Base-by-base conservation (phyloP, 495 filamentous ascomycete species). In the Pseudoneurospora amorphoporcata region DNA sequence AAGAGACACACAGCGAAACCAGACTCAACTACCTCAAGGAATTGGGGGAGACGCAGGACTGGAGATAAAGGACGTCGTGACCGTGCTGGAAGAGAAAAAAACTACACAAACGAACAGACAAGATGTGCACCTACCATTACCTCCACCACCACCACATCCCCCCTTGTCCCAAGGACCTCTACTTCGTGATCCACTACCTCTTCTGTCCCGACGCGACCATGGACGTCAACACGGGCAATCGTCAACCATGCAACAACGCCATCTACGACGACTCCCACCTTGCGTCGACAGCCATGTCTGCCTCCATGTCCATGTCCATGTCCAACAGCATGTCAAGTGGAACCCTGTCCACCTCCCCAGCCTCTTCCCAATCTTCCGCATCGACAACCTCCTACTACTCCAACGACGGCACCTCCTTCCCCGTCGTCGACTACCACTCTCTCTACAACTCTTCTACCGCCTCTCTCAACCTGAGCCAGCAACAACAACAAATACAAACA, bases 121-220 rank as follows among this genome's bases (percentile, higher is more conserved):
- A 70, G 7, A 75, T 75, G 74, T 76, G 72, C 68, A 72, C 71
- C 19, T 74, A 72, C 70, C 73, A 73, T 40, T 77, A 76, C 68
- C 71, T 76, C 12, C 77, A 77, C 38, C 71, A 75, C 58, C 80
- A 84, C 75, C 83, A 85, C 70, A 65, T 82, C 38, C 74, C 76
- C 3, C 81, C 81, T 0, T 85, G 83, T 75, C 73, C 45, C 0
- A 79, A 78, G 32, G 76, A 79, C 12, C 75, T 84, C 68, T 82
- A 84, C 61, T 82, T 81, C 68, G 77, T 76, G 19, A 73, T 84
- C 4, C 77, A 81, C 71, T 86, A 85, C 74, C 70, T 68, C 12
- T 85, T 81, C 75, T 84, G 83, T 71, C n/a, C 58, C 0, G 74
- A 76, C 38, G 78, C 84, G 8, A 47, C 70, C 6, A 68, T 65